Evolutionary conservation across 441 rosid genomes (phyloP), one percentile per base, ranked within the genome.

Genomic region (Croton setiger): DNA sequence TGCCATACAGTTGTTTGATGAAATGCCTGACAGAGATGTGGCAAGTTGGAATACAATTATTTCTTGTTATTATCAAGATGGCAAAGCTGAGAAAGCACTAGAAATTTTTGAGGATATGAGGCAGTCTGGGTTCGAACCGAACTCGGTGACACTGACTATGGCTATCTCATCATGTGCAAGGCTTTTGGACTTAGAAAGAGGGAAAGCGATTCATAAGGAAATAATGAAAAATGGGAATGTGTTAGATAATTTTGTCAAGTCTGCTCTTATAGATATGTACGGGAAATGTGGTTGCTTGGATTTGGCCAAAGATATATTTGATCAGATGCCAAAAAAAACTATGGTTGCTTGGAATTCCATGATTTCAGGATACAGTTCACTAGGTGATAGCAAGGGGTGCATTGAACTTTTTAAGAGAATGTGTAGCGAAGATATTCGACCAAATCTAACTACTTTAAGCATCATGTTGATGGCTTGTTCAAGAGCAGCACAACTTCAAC

Each of bases 231-330:
- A 66, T 1, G 73, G 84, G 77, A 47, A 80, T 55, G 72, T 65
- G 48, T 71, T 68, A 33, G 97, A 87, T 74, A 74, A 77, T 75
- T 86, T 77, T 74, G 80, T 89, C 27, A 72, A 77, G 69, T 80
- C 97, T 67, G 92, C 92, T 13, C 89, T 91, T 17, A 84, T 91
- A 23, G 92, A 84, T 57, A 79, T 91, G 91, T 83, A 89, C 66
- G 90, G 83, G 51, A 86, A 77, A 75, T 91, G 90, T 70, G 84
- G 81, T 62, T 77, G 80, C 70, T 66, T 85, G 71, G 89, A 81
- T 78, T 77, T 73, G 76, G 93, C 92, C 61, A 74, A 63, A 71
- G 86, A 71, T 59, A 78, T 85, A 76, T 89, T 86, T 4, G 83
- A 86, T 64, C 65, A 70, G 60, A 85, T 80, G 59, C 55, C 76